A percentile compares a stretch with the other conserved stretches of the same genome.
phyloP scores from a whole-genome alignment of 176 grass and related monocot genomes.

The Pharus latifolius region DNA sequence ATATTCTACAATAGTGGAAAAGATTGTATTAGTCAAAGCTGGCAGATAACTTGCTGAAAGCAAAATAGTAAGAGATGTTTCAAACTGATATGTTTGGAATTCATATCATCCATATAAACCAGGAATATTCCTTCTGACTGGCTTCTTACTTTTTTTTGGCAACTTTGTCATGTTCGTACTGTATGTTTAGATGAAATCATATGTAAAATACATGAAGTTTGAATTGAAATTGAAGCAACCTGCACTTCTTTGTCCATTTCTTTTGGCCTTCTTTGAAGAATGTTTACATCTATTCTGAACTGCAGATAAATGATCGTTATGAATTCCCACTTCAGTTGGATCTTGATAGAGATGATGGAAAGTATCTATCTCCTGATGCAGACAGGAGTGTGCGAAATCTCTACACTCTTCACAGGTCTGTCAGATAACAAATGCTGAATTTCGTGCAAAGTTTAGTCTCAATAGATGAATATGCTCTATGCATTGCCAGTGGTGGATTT shows the following conservation, averaged over 20 bases:
- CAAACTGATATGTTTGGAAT: neutral
- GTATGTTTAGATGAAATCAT: too few relatives aligned
- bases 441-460: neutral
- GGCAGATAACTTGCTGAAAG: neutral
- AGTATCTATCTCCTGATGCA: constrained; percentile 92
- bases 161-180: neutral
- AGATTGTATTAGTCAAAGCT: neutral
- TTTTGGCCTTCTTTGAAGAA: neutral
- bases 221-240: neutral
- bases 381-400: constrained; percentile 90
- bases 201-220: too few relatives aligned
- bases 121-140: neutral
- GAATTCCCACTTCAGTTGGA: constrained; percentile 98
- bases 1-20: neutral
- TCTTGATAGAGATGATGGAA: constrained; percentile 87
- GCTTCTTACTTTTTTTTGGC: neutral
- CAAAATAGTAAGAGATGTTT: neutral
- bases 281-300: constrained; percentile 26
- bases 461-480: neutral
- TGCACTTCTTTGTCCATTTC: neutral
- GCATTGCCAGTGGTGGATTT: neutral
- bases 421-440: neutral
- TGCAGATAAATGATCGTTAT: constrained; percentile 98
- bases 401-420: constrained; percentile 93
- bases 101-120: neutral